A percentile compares a stretch with the other conserved stretches of the same genome.
Conservation (phyloP, 495 filamentous ascomycete genomes). For the Barbatosphaeria neglecta region DNA sequence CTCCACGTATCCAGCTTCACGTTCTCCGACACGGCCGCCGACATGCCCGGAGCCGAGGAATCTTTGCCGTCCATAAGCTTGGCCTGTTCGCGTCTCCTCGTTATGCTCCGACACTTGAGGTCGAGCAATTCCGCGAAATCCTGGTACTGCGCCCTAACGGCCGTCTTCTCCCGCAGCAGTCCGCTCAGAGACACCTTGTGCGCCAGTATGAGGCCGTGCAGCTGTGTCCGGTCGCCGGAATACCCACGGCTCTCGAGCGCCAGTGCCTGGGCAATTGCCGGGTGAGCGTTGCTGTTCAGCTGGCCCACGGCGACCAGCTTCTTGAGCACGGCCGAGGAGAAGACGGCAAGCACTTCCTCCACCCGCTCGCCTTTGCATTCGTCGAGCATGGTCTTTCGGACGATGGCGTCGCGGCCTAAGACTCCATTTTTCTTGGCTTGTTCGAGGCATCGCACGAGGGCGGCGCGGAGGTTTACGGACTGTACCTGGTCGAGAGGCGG, state of each 20-base stretch:
- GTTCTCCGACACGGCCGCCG: slow-evolving; percentile 19
- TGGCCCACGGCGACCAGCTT: slow-evolving; percentile 43
- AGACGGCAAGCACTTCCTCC: slow-evolving; percentile 65
- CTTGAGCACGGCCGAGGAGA: slow-evolving; percentile 70
- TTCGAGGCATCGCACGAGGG: slow-evolving; percentile 65
- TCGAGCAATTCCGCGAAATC: slow-evolving; percentile 51
- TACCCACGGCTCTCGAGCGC: slow-evolving; percentile 50
- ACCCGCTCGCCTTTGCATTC: slow-evolving; percentile 78
- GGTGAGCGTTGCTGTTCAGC: slow-evolving; percentile 17
- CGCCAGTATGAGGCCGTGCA: slow-evolving; percentile 58
- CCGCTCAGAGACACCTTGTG: slow-evolving; percentile 53
- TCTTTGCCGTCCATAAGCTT: slow-evolving; percentile 10
- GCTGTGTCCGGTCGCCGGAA: slow-evolving; percentile 43
- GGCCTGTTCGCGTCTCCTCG: slow-evolving; percentile 28
- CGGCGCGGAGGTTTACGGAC: slow-evolving; percentile 77
- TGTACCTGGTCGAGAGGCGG: slow-evolving; percentile 78
- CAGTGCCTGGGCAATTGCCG: slow-evolving; percentile 45
- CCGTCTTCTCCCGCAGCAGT: slow-evolving; percentile 42
- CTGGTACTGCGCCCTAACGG: slow-evolving; percentile 34
- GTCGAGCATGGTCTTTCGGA: slow-evolving; percentile 85
- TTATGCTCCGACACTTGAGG: slow-evolving; percentile 28
- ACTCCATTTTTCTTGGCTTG: slow-evolving; percentile 78
- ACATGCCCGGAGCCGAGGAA: background rate
- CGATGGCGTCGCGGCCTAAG: slow-evolving; percentile 59
- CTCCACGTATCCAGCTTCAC: slow-evolving; percentile 31